phyloP scores from a whole-genome alignment of 352 stramenopile genomes.

The Blastocystis sp. region DNA sequence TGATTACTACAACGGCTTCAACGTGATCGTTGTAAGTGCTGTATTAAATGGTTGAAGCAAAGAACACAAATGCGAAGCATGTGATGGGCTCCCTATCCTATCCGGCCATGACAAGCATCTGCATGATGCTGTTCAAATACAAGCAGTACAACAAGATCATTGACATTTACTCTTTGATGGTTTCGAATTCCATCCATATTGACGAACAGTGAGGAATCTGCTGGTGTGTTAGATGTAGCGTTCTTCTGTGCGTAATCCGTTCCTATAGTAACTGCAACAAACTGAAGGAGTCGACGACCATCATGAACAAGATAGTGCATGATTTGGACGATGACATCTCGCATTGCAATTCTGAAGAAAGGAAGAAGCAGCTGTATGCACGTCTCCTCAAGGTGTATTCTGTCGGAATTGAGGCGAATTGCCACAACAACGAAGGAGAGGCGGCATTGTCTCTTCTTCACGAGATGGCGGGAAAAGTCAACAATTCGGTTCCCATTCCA shows the following conservation, averaged over 20 bases:
- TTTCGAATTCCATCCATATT: neutral
- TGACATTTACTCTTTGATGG: constrained; percentile 13
- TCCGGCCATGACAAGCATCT: constrained; percentile 36
- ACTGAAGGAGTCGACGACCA: constrained; percentile 5
- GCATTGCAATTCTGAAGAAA: neutral
- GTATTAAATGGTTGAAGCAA: neutral
- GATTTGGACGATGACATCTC: neutral
- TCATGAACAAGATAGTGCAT: neutral
- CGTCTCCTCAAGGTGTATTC: constrained; percentile 27
- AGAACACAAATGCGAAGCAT: neutral
- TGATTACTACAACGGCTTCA: constrained; percentile 43
- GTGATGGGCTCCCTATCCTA: neutral
- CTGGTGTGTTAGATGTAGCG: neutral
- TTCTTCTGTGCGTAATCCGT: constrained; percentile 35
- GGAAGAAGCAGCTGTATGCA: neutral
- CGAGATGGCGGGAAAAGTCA: constrained; percentile 5
- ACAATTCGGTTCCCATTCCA: constrained; percentile 33
- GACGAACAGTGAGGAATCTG: neutral
- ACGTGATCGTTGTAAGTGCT: constrained; percentile 1
- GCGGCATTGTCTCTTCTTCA: constrained; percentile 26
- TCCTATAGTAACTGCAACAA: constrained; percentile 40
- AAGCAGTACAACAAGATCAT: constrained; percentile 68
- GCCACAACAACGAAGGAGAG: constrained; percentile 38
- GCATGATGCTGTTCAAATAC: constrained; percentile 62
- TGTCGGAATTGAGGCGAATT: constrained; percentile 37